Evolutionary conservation across 345 rosid species (phyloP), one percentile per base, ranked within the genome.

Genomic region (Raphanus raphanistrum): DNA sequence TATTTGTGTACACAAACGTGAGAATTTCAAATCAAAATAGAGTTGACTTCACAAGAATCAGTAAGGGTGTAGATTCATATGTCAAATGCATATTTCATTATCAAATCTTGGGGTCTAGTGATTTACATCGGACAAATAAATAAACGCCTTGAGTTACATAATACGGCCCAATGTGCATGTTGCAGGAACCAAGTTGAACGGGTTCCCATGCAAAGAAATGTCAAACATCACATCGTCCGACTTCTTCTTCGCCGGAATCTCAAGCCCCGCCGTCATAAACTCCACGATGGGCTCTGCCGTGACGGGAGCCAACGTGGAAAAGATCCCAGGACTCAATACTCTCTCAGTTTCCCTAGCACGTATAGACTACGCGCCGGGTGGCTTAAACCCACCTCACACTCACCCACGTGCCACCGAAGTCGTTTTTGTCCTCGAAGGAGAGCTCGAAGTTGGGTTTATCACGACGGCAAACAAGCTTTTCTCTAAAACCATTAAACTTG

Each of bases 361-460:
- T 63, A 75, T 88, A 28, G 94, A 89, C 80, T 86, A 83, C 33
- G 78, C 71, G 0, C 76, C 92, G 0, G 88, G 84, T 1, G 93
- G 93, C 60, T 72, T 86, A 26, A 87, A 87, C 83, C 91, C 88
- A 0, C 93, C 90, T 1, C 91, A 88, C 82, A 88, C 89, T 26
- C 92, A 89, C 78, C 92, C 92, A 26, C 88, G 92, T 0, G 94
- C 89, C 70, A 90, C 92, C 0, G 92, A 90, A 66, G 73, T 90
- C n/a, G 76, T 85, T 21, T 89, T 75, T 70, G 86, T 88, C 57
- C 82, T 88, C 3, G 84, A 86, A n/a, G 94, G 94, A 21, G 86
- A 85, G 64, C 73, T 89, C 16, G 86, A 85, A 17, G 94, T 88
- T 2, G 94, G 89, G 4, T 89, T 89, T 68, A 86, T 89, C 83